Base-by-base conservation (phyloP, 2,329 filamentous ascomycete genomes). In the Talaromyces islandicus region DNA sequence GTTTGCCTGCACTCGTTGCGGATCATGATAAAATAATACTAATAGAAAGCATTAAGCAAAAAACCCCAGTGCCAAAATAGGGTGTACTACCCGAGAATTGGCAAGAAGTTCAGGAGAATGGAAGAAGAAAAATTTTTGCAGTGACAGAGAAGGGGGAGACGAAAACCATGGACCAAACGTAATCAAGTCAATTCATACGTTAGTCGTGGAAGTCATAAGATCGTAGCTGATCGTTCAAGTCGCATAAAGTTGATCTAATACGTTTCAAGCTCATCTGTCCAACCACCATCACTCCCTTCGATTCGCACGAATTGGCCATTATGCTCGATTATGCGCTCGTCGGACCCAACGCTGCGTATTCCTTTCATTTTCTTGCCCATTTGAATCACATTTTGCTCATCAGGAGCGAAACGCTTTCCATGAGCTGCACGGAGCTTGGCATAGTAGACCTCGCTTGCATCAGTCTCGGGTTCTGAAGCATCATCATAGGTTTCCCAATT, bases 401-500 rank as follows among this genome's bases (percentile, higher is more conserved):
- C 72, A 43, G 73, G 70, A 17, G 75, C 71, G 64, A 84, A 80
- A 52, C 88, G 83, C 77, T 91, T 92, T 66, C 82, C 82, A 38
- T 85, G 83, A 6, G 87, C 82, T 32, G 87, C 86, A 60, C 88
- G 84, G 58, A 92, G 78, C 74, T 90, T 91, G 64, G 90, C 88
- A 69, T 91, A 91, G 74, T 96, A 95, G 10, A 85, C 82, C 62
- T 94, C 90, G 4, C 87, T 87, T 0, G 84, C 84, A 71, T 96
- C 92, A 25, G 80, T 79, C 70, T 93, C 90, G 0, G 83, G 81
- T 68, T 91, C 89, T 0, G 88, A 91, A 65, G 83, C 86, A 72
- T 96, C 91, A 67, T 94, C 92, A 68, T 94, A 97, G 10, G 92
- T 96, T 75, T 97, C 93, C 93, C 93, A 97, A 73, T 97, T 97